Evolutionary conservation across 345 rosid genomes (phyloP), one percentile per base, ranked within the genome.

Genomic region (Syzygium jambos): DNA sequence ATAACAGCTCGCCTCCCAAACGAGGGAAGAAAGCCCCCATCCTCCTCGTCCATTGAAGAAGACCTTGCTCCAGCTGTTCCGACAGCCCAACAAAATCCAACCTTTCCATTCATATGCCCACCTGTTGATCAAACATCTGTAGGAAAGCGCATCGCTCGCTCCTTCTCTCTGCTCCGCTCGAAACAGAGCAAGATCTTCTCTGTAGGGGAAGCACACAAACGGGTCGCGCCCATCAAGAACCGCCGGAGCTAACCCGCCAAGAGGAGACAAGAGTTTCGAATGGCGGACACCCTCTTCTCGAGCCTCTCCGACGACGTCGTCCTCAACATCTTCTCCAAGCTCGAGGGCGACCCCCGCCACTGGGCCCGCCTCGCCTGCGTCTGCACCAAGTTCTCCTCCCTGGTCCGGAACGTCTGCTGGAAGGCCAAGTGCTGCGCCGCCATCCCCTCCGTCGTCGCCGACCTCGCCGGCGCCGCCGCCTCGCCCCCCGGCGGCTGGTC

Each of bases 341-440:
- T 98, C 30, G 95, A 95, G 88, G 98, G 93, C 5, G 98, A 98
- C 85, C 99, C 99, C 2, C 91, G 93, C 80, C 85, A 92, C 92
- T 98, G 98, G 99, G 94, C 98, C 78, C 92, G 95, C 80, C 93
- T 98, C 38, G 93, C 98, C 14, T 98, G 96, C 88, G 99, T 96
- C 88, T 98, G 96, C 92, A 89, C 96, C 91, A 95, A 89, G 86
- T 96, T 98, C 95, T 94, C 93, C 10, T 95, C 96, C 29, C 91
- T 98, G n/a, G 87, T 98, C 83, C 95, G 94, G 10, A 90, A 89
- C 89, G 87, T 91, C 85, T 98, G 99, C 92, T 95, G 95, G 89
- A 94, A 93, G 89, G 53, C 87, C 43, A 94, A 92, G 88, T 98
- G 99, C 90, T 87, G 84, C 57, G 55, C 87, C 51, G 87, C 90